Base-by-base conservation (phyloP, 768 basidiomycete species). In the Psilocybe sp. region DNA sequence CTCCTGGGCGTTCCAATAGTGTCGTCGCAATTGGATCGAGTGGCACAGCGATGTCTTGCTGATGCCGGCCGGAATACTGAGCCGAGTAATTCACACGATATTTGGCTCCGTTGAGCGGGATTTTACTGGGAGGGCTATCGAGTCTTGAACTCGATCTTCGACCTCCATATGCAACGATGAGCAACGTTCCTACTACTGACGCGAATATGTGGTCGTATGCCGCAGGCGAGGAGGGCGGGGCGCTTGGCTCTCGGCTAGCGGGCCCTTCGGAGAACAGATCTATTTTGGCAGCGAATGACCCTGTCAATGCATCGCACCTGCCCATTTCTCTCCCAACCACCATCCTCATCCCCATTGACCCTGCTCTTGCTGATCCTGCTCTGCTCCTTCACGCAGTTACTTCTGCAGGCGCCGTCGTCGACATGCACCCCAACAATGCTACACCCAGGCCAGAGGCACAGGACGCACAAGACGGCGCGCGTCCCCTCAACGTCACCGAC, bases 401-500 rank as follows among this genome's bases (percentile, higher is more conserved):
- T 32, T 34, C 57, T 37, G 51, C 62, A 8, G 38, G 32, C 23
- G 42, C 60, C 10, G 37, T 42, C 40, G 54, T 56, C 18, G 53
- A 57, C 50, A 62, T 63, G 57, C 63, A 61, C 50, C 43, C 65
- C 20, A 58, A 62, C 23, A 44, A 12, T 31, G 52, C 58, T 47
- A 68, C 75, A n/a, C 74, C 74, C 16, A 65, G 72, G 19, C 77
- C 78, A 39, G 64, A 66, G 49, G 59, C 68, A 23, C 67, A 69
- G 28, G 69, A 60, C 41, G 69, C 71, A 1, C 64, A 73, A 41
- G 76, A 76, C 38, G 56, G 63, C n/a, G 66, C 60, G 16, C 73
- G 92, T 15, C 89, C 89, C 32, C 76, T 96, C 64, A 94, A 96
- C 63, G 93, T 96, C 58, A 88, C 89, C 35, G 93, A 97, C 70